phyloP scores from a whole-genome alignment of 768 basidiomycete genomes.

The Phanerochaete sordida region DNA sequence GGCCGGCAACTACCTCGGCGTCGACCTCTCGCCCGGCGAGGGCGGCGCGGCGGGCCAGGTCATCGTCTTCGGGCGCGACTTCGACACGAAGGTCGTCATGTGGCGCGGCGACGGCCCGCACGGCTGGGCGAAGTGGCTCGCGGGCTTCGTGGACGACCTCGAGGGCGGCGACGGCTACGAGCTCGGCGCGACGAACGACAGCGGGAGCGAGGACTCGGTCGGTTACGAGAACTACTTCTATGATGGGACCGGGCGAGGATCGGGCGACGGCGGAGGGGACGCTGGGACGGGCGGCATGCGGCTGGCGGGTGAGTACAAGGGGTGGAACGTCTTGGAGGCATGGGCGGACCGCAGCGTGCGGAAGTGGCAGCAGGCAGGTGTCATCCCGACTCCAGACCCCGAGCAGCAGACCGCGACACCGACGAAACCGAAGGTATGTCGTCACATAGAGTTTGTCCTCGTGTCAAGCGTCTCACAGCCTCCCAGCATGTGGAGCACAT shows the following conservation, averaged over 20 bases:
- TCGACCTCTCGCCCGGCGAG: constrained; percentile 87
- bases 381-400: constrained; percentile 45
- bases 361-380: constrained; percentile 80
- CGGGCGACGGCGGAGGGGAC: constrained; percentile 77
- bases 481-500: constrained; percentile 40
- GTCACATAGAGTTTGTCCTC: constrained; percentile 13
- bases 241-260: constrained; percentile 72
- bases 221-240: constrained; percentile 89
- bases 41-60: constrained; percentile 83
- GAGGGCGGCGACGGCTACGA: constrained; percentile 90
- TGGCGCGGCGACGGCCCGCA: constrained; percentile 87
- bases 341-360: constrained; percentile 88
- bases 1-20: constrained; percentile 93
- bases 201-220: constrained; percentile 76
- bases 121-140: constrained; percentile 96
- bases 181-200: constrained; percentile 57
- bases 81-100: constrained; percentile 95
- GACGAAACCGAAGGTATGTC: constrained; percentile 43
- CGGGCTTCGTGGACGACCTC: constrained; percentile 86
- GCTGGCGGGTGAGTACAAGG: constrained; percentile 81
- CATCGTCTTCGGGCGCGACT: constrained; percentile 97
- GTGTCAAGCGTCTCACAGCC: neutral
- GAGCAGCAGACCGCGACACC: constrained; percentile 23
- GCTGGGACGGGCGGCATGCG: constrained; percentile 65
- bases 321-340: constrained; percentile 91